Conservation (phyloP, 169 alveolate genomes). For the Cryptosporidium muris region DNA sequence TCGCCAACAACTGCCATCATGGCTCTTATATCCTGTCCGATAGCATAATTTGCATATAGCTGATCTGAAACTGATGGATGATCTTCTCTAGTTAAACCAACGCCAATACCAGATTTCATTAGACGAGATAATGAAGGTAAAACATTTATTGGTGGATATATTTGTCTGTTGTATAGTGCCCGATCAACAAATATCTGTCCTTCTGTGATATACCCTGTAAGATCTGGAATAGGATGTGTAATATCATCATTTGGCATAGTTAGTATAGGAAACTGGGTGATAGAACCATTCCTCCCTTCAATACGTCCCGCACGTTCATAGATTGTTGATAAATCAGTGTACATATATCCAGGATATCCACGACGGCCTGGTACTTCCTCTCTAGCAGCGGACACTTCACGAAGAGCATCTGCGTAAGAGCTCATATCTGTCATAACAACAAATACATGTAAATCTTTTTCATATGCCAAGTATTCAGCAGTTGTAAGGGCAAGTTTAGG, state of each 20-base stretch:
- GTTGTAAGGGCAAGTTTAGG: constrained; percentile 99
- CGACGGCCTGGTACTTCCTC: constrained; percentile 99
- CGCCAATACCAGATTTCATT: constrained; percentile 99
- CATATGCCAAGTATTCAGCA: constrained; percentile 99
- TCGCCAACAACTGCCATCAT: constrained; percentile 99
- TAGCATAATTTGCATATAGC: constrained; percentile 99
- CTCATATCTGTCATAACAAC: constrained; percentile 99
- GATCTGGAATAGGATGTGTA: constrained; percentile 99
- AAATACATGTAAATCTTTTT: constrained; percentile 96
- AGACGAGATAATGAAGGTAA: constrained; percentile 98
- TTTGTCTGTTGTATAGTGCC: constrained; percentile 95
- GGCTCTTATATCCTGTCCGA: constrained; percentile 99
- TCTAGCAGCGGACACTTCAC: constrained; percentile 99
- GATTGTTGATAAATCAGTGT: constrained; percentile 98
- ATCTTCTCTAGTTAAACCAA: constrained; percentile 99
- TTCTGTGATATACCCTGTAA: constrained; percentile 99
- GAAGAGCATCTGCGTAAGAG: constrained; percentile 99
- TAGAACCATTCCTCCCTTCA: constrained; percentile 95
- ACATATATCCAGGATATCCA: constrained; percentile 99
- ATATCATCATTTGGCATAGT: constrained; percentile 99
- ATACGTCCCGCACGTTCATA: constrained; percentile 99
- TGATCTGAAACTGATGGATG: constrained; percentile 99
- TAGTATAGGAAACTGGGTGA: constrained; percentile 98
- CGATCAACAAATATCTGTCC: constrained; percentile 99
- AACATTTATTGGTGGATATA: constrained; percentile 93